Percentiles rank a stretch among this genome's conserved stretches.
Conservation (phyloP, 352 stramenopile species). For the Phytopythium kandeliae region DNA sequence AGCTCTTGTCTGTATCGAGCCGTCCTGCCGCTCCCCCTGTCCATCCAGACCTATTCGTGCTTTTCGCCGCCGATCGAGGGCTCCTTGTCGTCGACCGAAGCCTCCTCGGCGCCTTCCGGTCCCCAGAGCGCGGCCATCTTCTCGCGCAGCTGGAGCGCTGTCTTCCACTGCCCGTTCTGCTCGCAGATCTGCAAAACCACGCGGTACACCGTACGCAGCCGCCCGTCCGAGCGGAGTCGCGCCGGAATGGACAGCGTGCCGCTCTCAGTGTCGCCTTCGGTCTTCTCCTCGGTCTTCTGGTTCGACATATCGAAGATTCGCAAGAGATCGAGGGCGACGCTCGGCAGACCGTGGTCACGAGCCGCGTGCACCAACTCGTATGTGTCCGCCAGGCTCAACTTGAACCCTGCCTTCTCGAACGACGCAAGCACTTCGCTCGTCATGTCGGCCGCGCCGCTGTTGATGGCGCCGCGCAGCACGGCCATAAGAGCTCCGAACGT, state of each 20-base stretch:
- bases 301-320: conserved; percentile 46
- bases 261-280: conserved; percentile 1
- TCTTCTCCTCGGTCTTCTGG: conserved; percentile 10
- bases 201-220: conserved; percentile 55
- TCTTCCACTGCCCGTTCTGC: conserved; percentile 53
- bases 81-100: too few species aligned
- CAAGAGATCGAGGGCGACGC: conserved; percentile 37
- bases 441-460: conserved; percentile 17
- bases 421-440: conserved; percentile 26
- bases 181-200: conserved; percentile 45
- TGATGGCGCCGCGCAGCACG: conserved; percentile 42
- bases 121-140: conserved; percentile 37
- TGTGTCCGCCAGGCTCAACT: conserved; percentile 28
- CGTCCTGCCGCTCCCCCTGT: too few species aligned
- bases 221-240: conserved; percentile 23
- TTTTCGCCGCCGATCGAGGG: conserved; percentile 14
- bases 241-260: conserved; percentile 7
- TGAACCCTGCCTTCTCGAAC: conserved; percentile 39
- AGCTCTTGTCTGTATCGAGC: too few species aligned
- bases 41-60: too few species aligned
- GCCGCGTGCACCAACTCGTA: conserved; percentile 55
- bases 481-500: conserved; percentile 35
- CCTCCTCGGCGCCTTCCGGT: conserved; percentile 25
- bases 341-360: conserved; percentile 25
- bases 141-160: conserved; percentile 43